Base-by-base conservation (phyloP, 2,329 filamentous ascomycete genomes). In the Pseudogymnoascus sp. region DNA sequence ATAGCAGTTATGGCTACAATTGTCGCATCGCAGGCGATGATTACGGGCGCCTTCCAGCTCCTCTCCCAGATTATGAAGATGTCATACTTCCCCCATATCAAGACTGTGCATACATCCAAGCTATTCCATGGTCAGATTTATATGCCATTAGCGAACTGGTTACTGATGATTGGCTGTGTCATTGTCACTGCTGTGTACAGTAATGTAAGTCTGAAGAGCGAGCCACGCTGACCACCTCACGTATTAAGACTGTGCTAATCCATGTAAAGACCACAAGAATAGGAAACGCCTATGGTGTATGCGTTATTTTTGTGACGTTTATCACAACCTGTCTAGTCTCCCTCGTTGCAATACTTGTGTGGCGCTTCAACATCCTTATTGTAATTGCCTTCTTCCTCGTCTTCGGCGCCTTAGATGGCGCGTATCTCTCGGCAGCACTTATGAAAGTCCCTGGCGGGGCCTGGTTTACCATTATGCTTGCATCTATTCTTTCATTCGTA, bases 251-350 rank as follows among this genome's bases (percentile, higher is more conserved):
- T 5, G 21, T 42, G 37, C 63, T 62, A 39, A 64, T 33, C 60
- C 9, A 21, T 27, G 64, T 29, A 59, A 27, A 84, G 79, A 88
- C 87, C 0, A 88, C 85, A 0, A 79, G 79, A 61, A 79, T 91
- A 0, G 88, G 88, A 25, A 85, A 90, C 68, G 88, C 88, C 0
- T 92, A 92, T 67, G 88, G 89, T 39, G 86, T 90, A 6, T 92
- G 89, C 66, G 89, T 92, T 70, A 90, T 92, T 67, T 83, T 89
- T 58, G 89, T 92, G 45, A 90, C 88, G 0, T 90, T 92, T 71
- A 85, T 92, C 69, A 87, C 87, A 61, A 92, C 88, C 0, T 87
- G 82, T 72, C 85, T 93, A 80, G 86, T 90, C 1, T 82, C 87
- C 0, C 76, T 92, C 1, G 86, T 88, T 1, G 86, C 88, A 0